These are phyloP conservation scores for Cynara cardunculus DNA, from an alignment of 129 eudicot species.

Conservation along the genomic window DNA sequence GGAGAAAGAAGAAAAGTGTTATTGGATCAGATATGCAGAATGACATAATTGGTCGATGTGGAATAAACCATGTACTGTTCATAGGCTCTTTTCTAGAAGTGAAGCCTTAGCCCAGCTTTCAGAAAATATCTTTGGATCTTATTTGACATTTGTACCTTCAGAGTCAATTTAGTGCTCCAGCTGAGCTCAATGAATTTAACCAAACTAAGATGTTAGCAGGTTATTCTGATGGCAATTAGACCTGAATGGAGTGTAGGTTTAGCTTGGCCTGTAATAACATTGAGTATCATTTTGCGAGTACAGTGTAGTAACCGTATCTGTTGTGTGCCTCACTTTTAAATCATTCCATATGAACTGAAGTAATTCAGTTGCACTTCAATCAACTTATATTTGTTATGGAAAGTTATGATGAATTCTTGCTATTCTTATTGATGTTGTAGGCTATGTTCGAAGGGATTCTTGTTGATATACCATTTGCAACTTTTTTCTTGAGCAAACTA, in stretches of 20 bases:
- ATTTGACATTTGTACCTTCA: not conserved
- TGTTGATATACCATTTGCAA: constrained; percentile 98
- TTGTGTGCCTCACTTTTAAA: not conserved
- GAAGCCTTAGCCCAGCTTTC: not conserved
- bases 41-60: not conserved
- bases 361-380: not conserved
- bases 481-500: constrained; percentile 94
- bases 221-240: not conserved
- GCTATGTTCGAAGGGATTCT: constrained; percentile 99
- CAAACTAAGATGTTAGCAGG: not conserved
- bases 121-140: not conserved
- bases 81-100: not conserved
- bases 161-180: not conserved
- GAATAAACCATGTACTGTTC: not conserved
- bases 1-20: not conserved
- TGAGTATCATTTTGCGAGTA: too few species aligned
- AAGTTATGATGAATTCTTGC: not conserved
- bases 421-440: constrained; percentile 34
- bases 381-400: not conserved
- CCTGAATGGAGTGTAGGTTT: not conserved
- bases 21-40: not conserved
- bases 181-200: not conserved
- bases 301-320: too few species aligned
- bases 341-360: not conserved
- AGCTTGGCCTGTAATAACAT: not conserved